Percentiles rank a stretch among this genome's conserved stretches.
Conservation (phyloP, 495 filamentous ascomycete genomes). For the Neurospora discreta region DNA sequence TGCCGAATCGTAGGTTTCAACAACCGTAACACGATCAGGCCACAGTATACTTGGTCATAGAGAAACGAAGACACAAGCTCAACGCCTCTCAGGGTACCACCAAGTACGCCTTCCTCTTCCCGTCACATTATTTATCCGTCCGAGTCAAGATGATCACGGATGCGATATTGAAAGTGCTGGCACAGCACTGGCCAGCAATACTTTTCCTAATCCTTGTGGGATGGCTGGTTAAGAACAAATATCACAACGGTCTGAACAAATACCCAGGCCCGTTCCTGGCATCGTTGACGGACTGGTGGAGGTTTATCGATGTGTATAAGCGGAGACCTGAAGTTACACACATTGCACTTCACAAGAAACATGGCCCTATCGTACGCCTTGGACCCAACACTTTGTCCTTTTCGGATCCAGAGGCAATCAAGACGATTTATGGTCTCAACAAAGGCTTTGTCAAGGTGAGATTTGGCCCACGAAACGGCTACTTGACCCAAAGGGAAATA, state of each 20-base stretch:
- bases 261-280: slow-evolving; percentile 60
- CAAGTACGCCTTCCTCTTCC: background rate
- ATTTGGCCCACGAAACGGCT: background rate
- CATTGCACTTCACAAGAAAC: slow-evolving; percentile 53
- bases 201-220: slow-evolving; percentile 18
- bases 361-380: slow-evolving; percentile 61
- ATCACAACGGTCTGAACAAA: slow-evolving; percentile 47
- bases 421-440: slow-evolving; percentile 69
- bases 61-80: background rate
- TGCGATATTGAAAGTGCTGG: slow-evolving; percentile 18
- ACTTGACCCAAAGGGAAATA: background rate
- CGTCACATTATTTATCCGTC: background rate
- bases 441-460: slow-evolving; percentile 69
- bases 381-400: slow-evolving; percentile 60
- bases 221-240: slow-evolving; percentile 46
- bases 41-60: background rate
- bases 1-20: background rate
- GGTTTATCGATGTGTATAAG: slow-evolving; percentile 53
- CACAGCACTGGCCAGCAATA: slow-evolving; percentile 39
- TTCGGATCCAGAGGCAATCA: slow-evolving; percentile 53
- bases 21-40: background rate
- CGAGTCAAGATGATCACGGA: slow-evolving; percentile 14
- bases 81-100: background rate
- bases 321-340: slow-evolving; percentile 55
- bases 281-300: slow-evolving; percentile 57